These are phyloP conservation scores for Suillus placidus DNA, from an alignment of 768 basidiomycete species.

Conservation along the genomic window DNA sequence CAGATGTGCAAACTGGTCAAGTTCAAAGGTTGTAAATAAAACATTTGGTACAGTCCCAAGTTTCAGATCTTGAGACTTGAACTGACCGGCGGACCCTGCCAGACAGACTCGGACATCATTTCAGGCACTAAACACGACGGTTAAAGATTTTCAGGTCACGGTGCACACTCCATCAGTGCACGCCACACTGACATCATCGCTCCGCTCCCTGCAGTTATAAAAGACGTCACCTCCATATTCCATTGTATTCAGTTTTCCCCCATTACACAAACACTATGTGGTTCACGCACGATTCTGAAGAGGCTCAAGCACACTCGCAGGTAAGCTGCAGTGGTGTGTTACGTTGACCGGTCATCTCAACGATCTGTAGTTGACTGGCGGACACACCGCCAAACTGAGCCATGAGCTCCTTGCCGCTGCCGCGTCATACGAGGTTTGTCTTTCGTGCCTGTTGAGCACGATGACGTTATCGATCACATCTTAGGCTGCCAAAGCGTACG, in stretches of 20 bases:
- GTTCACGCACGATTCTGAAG: constrained; percentile 26
- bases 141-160: no score
- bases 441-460: not conserved
- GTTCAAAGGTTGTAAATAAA: no score
- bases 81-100: no score
- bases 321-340: constrained; percentile 7
- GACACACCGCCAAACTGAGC: constrained; percentile 25
- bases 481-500: constrained; percentile 35
- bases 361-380: constrained; percentile 17
- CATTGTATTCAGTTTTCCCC: not conserved
- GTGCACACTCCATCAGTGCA: no score
- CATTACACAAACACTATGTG: constrained; percentile 20
- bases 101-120: no score
- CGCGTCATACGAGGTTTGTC: constrained; percentile 29
- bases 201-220: not conserved
- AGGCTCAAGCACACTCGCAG: constrained; percentile 26
- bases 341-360: not conserved
- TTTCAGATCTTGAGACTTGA: no score
- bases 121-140: no score
- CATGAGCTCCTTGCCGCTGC: constrained; percentile 33
- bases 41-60: no score
- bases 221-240: not conserved
- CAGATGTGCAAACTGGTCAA: not conserved
- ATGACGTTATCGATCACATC: constrained; percentile 6
- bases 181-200: not conserved